phyloP scores from a whole-genome alignment of 1,284 basidiomycete genomes.

The Amylostereum chailletii region DNA sequence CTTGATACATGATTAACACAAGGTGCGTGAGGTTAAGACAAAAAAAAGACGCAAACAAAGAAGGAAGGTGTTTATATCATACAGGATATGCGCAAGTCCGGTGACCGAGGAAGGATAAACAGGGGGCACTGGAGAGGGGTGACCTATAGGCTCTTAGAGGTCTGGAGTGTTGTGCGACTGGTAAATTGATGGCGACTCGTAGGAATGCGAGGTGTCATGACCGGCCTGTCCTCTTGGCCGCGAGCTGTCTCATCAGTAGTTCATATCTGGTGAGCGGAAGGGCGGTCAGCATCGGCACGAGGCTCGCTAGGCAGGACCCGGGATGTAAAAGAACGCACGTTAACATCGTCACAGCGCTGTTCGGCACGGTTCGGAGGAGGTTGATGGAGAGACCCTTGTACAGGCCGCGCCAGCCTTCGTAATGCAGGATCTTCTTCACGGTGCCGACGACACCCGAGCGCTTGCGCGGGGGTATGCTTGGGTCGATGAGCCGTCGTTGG shows the following conservation, averaged over 20 bases:
- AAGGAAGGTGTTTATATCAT: no score
- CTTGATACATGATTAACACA: no score
- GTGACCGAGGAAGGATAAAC: no score
- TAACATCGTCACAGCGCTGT: conserved; percentile 88
- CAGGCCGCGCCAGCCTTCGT: conserved; percentile 81
- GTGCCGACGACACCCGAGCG: conserved; percentile 65
- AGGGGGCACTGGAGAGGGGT: no score
- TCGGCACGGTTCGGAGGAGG: conserved; percentile 86
- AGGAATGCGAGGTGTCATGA: no score
- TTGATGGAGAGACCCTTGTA: conserved; percentile 91
- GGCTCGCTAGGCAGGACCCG: background rate
- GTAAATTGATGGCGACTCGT: no score
- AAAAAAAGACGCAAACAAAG: no score
- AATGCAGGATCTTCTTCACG: conserved; percentile 60
- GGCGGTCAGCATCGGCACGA: background rate
- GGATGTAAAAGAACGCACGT: conserved; percentile 55
- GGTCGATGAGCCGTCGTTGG: conserved; percentile 45
- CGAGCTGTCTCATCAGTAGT: conserved; percentile 57
- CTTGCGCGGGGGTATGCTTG: conserved; percentile 18
- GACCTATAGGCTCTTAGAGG: no score
- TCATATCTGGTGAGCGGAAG: conserved; percentile 40
- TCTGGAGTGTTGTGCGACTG: no score
- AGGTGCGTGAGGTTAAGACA: no score
- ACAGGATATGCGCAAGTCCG: no score
- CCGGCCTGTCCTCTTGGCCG: conserved; percentile 5